phyloP scores from a whole-genome alignment of 192 early-diverging fungal genomes.

The Chytriomyces confervae region DNA sequence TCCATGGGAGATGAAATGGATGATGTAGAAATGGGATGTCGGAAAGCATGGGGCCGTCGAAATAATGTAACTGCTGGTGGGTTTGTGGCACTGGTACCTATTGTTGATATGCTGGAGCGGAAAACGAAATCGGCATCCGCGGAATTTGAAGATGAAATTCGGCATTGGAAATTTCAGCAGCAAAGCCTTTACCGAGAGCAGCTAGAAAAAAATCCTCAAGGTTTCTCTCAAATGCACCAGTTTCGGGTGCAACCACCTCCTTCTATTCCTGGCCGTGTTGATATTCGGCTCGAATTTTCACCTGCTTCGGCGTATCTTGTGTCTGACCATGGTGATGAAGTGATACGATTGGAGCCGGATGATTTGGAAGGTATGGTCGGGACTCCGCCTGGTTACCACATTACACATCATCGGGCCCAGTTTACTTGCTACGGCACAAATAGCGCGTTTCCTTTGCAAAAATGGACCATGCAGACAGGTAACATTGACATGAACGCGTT shows the following conservation, averaged over 20 bases:
- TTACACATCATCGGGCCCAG: neutral
- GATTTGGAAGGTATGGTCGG: neutral
- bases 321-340: neutral
- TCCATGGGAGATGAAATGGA: neutral
- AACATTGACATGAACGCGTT: neutral
- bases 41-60: neutral
- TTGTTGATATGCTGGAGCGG: neutral
- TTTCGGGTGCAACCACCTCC: neutral
- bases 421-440: neutral
- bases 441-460: neutral
- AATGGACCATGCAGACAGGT: slow-evolving; percentile 6
- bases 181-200: neutral
- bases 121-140: neutral
- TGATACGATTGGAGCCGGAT: neutral
- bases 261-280: neutral
- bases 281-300: neutral
- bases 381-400: neutral
- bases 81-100: neutral
- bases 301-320: neutral
- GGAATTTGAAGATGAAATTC: neutral
- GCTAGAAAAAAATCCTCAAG: too few relatives aligned
- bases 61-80: neutral
- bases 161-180: neutral
- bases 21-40: neutral
- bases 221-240: neutral